phyloP scores from a whole-genome alignment of 192 early-diverging fungal genomes.

The Haplosporangium gracile region DNA sequence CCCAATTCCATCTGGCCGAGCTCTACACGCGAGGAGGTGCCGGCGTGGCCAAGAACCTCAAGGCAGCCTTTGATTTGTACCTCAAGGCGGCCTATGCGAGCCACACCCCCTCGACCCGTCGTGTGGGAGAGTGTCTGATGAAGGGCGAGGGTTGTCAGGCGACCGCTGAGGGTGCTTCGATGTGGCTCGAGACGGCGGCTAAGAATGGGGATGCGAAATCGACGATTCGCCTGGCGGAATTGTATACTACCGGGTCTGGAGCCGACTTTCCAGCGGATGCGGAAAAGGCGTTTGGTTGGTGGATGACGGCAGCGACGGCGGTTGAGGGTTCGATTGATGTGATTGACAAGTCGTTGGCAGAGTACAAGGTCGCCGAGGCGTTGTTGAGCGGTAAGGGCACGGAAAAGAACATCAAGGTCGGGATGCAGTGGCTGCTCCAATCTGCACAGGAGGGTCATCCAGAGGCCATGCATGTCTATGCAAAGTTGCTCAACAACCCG shows the following conservation, averaged over 20 bases:
- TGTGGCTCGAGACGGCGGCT: constrained; percentile 55
- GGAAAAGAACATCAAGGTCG: constrained; percentile 51
- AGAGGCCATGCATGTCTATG: constrained; percentile 55
- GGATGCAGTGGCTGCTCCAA: constrained; percentile 49
- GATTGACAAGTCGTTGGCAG: constrained; percentile 64
- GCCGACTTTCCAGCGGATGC: constrained; percentile 40
- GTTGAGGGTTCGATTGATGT: constrained; percentile 52
- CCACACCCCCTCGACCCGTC: constrained; percentile 56
- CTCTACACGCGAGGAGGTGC: constrained; percentile 68
- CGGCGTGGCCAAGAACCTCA: constrained; percentile 66
- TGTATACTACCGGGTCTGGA: constrained; percentile 36
- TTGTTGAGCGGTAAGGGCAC: constrained; percentile 61
- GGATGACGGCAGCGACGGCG: constrained; percentile 52
- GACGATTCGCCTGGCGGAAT: constrained; percentile 48
- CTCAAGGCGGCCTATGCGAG: constrained; percentile 65
- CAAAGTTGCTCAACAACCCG: constrained; percentile 41
- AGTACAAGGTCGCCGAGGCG: constrained; percentile 76
- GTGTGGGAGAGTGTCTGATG: constrained; percentile 54
- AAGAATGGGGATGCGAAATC: constrained; percentile 55
- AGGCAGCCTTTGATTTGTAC: constrained; percentile 76
- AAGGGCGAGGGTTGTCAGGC: constrained; percentile 51
- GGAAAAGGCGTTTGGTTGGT: constrained; percentile 58
- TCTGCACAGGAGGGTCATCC: constrained; percentile 56
- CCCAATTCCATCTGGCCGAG: constrained; percentile 66
- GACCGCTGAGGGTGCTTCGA: constrained; percentile 51